Evolutionary conservation across 2,329 filamentous ascomycete genomes (phyloP).

Genomic region (Hortaea werneckii): DNA sequence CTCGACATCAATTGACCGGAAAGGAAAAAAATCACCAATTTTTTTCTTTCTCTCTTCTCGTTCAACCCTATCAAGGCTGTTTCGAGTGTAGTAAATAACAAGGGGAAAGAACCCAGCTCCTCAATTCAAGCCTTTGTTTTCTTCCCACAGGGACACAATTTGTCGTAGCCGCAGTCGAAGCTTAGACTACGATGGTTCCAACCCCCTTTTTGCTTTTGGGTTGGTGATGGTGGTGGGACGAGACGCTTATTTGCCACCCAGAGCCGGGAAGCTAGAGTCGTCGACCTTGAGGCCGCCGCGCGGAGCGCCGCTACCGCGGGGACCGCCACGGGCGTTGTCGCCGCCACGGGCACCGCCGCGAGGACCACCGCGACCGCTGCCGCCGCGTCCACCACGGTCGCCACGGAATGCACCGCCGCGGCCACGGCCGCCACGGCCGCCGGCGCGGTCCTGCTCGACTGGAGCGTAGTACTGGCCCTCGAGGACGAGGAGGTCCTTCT

Average conservation of each 20-base stretch:
- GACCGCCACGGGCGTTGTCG: conserved; percentile 37
- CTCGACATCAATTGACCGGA: no score
- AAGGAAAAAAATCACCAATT: no score
- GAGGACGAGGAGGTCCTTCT: conserved; percentile 81
- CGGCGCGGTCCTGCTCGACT: conserved; percentile 39
- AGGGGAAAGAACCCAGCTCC: no score
- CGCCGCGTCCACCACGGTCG: conserved; percentile 32
- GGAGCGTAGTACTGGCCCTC: conserved; percentile 60
- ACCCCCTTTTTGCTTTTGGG: no score
- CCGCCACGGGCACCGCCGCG: conserved; percentile 26
- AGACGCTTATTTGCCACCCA: conserved; percentile 12
- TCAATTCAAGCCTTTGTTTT: no score
- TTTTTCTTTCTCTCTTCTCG: no score
- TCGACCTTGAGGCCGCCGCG: conserved; percentile 27
- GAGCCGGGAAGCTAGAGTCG: conserved; percentile 25
- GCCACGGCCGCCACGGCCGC: conserved; percentile 39
- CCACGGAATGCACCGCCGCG: conserved; percentile 36
- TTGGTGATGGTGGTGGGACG: background rate
- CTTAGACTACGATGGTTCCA: no score
- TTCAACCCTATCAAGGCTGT: no score
- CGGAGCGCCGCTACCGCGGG: conserved; percentile 31
- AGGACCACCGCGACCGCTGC: conserved; percentile 23
- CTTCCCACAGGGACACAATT: no score
- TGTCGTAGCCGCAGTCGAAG: no score
- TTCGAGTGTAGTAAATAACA: no score